Base-by-base conservation (phyloP, 116 monocot genomes). In the Phalaenopsis hybrid region DNA sequence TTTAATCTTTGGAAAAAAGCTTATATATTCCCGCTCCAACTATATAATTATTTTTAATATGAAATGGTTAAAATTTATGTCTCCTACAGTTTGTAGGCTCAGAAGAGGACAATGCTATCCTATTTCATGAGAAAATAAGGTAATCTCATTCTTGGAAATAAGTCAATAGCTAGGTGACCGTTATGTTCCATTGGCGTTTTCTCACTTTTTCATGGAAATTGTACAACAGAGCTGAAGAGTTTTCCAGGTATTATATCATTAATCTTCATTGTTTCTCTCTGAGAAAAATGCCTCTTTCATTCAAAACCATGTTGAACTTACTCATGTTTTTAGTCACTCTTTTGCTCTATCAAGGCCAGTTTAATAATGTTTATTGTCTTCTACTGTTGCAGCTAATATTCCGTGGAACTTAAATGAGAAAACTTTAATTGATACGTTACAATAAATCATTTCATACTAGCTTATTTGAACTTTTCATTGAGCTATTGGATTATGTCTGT, bases 41-140 rank as follows among this genome's bases (percentile, higher is more conserved):
- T 15, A 55, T 4, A 13, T 55, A 55, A 55, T 55, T 55, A 55
- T 55, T 50, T 37, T 57, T 33, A 15, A 57, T 13, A 3, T 50
- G 10, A 79, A 63, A 41, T 59, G 46, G 46, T n/a, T 13, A 44
- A 63, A 79, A 31, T 23, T 81, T 12, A n/a, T 49, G 57, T 73
- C 67, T 6, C 70, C 21, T 49, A 23, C 89, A 99, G 99, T 73
- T 93, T 12, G 89, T 99, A 57, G 95, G 93, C 75, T 91, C 92
- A 59, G 94, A 95, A 83, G 99, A 99, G 86, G 99, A 99, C 75
- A 99, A 99, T 75, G 80, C 83, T 52, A 92, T 99, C 28, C 85
- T 99, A 72, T 99, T 95, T 84, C 92, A 99, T 87, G 93, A 99
- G 79, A 99, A 90, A 84, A 82, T 95, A 83, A 92, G 93, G 99